A percentile compares a stretch with the other conserved stretches of the same genome.
These are phyloP conservation scores for Pythium utonaiense DNA, from an alignment of 352 stramenopile species.

Conservation along the genomic window DNA sequence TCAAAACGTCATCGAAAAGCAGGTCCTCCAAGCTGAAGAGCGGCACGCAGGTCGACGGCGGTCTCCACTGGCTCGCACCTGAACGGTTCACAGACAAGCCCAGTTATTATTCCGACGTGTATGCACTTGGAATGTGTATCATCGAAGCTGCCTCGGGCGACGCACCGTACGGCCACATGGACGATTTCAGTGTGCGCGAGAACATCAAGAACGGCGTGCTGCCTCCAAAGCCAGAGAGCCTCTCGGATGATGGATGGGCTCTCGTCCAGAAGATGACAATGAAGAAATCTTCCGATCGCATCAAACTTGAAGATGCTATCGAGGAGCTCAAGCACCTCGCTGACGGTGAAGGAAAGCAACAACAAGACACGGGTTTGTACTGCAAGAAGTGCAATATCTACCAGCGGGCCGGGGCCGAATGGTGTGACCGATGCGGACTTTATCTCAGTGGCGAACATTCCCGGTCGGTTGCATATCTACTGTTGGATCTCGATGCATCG, in stretches of 20 bases:
- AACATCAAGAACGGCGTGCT: neutral
- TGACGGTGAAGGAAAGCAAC: neutral
- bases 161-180: neutral
- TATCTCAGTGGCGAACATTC: too few species aligned
- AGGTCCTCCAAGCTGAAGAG: too few species aligned
- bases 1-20: neutral
- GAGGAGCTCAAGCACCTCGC: neutral
- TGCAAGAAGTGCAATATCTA: too few species aligned
- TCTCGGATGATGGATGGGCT: neutral
- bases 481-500: too few species aligned
- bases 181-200: neutral
- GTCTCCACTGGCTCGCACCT: slow-evolving; percentile 1
- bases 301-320: neutral
- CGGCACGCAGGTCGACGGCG: neutral
- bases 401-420: too few species aligned
- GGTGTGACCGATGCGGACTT: too few species aligned
- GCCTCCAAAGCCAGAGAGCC: neutral
- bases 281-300: neutral
- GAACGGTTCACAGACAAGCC: neutral
- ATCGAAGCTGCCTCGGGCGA: neutral
- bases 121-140: slow-evolving; percentile 10
- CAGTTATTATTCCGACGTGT: slow-evolving; percentile 1
- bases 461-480: too few species aligned
- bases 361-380: too few species aligned
- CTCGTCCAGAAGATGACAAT: neutral